Evolutionary conservation across 176 grass and related monocot genomes (phyloP), one percentile per base, ranked within the genome.

Genomic region (Bromus sterilis): DNA sequence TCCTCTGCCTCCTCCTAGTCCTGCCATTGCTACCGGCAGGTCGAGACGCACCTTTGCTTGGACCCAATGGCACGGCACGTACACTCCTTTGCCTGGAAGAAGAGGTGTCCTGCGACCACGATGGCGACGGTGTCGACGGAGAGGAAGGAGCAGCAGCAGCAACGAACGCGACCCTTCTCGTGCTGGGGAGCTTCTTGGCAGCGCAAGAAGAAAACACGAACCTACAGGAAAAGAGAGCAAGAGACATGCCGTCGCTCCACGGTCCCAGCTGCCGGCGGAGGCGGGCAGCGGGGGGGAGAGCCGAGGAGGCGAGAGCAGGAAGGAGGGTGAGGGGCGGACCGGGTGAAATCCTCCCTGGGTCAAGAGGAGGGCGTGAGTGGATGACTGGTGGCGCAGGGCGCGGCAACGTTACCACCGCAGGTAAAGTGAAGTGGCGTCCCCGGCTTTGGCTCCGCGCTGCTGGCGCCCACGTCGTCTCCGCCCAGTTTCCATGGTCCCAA

Each of bases 301-400:
- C 23, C 40, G 55, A 64, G 28, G 69, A 73, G 41, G 53, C 53
- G 20, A 24, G 84, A 34, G 77, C 43, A 35, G 79, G 74, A 83
- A 87, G 2, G 79, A 43, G 48, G 48, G 7, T 25, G 39, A 71
- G 29, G 56, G 49, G 41, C 28, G 30, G n/a, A 26, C 31, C 23
- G 33, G 84, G 77, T 31, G 78, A 36, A 59, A 68, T 58, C 76
- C 61, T 11, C n/a, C 39, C 58, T 80, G 87, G 82, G 60, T 13
- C 23, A 61, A 51, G 58, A 35, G 30, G 32, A 8, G 20, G 20
- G 66, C 41, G 35, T 37, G 9, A 74, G 41, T 42, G 48, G 26
- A 42, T 59, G 66, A 74, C 61, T 69, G 76, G 87, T 89, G 87
- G 87, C 53, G 71, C 82, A 84, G 70, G 39, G 61, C 30, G 62